Percentiles rank a stretch among this genome's conserved stretches.
Evolutionary conservation across 345 rosid genomes (phyloP).

Genomic region (Salix arbutifolia): DNA sequence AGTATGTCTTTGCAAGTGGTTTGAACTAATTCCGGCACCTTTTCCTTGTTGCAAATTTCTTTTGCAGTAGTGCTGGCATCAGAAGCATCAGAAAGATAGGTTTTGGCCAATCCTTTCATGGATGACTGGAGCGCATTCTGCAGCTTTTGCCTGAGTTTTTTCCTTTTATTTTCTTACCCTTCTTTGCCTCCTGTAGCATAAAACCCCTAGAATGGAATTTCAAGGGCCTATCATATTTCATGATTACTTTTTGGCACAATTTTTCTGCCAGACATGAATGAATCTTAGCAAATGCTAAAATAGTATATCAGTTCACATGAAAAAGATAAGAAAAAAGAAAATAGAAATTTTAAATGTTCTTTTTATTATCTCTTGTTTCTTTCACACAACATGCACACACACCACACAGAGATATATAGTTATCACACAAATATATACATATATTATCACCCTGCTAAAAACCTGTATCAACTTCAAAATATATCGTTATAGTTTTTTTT

Average conservation of each 20-base stretch:
- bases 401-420: no score
- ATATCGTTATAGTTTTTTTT: no score
- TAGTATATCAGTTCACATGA: not conserved
- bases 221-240: not conserved
- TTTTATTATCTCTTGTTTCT: not conserved
- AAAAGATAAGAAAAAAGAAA: not conserved
- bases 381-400: no score
- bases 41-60: not conserved
- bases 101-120: not conserved
- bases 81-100: not conserved
- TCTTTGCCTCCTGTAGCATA: not conserved
- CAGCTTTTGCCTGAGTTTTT: not conserved
- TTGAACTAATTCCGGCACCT: not conserved
- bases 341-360: not conserved
- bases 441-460: no score
- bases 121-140: not conserved
- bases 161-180: not conserved
- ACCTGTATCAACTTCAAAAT: no score
- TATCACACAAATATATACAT: no score
- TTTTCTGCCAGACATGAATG: not conserved
- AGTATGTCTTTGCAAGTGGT: not conserved
- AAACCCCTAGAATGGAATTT: not conserved
- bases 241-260: not conserved
- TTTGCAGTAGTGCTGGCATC: constrained; percentile 6
- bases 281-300: not conserved